Base-by-base conservation (phyloP, 352 stramenopile genomes). In the Pythium biforme region DNA sequence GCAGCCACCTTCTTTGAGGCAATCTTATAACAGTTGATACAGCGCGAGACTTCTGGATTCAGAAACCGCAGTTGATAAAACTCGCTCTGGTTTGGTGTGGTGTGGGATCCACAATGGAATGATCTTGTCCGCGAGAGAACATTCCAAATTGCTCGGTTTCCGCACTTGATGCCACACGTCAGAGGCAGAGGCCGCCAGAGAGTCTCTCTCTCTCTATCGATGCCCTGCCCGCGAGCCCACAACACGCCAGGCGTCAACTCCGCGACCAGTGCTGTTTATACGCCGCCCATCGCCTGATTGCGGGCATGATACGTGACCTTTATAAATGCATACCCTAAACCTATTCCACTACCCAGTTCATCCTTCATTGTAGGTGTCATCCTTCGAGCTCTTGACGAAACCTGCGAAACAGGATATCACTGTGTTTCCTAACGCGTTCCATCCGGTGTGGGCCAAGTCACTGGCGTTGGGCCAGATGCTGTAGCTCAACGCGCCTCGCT, bases 391-490 rank as follows among this genome's bases (percentile, higher is more conserved):
- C 34, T 55, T 19, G 48, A 56, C 29, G 0, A 31, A 56, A 33
- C 29, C 29, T 56, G 31, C 15, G 31, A 56, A 31, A 56, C 14
- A 7, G 22, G 31, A 56, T 56, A 8, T 46, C 22, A 43, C 50
- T 27, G 3, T 56, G 14, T 56, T 39, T 31, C 45, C n/a, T 31
- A 19, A 51, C 22, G 45, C 45, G 45, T 55, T 55, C 48, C 48
- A 55, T 40, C 20, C 48, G 48, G 48, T 41, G n/a, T n/a, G 10
- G 31, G 37, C 37, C 39, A 12, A 46, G 50, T 56, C 50, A 56
- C 48, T 55, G 48, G 26, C 15, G 48, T 39, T 43, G 31, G 7
- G 48, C 48, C 48, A 55, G 48, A 55, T 55, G 48, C 37, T n/a
- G 17, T 19, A 12, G 37, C 17, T 14, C 37, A 43, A 5, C 14